These are phyloP conservation scores for Pythium phragmiticola DNA, from an alignment of 352 stramenopile genomes.

Conservation along the genomic window DNA sequence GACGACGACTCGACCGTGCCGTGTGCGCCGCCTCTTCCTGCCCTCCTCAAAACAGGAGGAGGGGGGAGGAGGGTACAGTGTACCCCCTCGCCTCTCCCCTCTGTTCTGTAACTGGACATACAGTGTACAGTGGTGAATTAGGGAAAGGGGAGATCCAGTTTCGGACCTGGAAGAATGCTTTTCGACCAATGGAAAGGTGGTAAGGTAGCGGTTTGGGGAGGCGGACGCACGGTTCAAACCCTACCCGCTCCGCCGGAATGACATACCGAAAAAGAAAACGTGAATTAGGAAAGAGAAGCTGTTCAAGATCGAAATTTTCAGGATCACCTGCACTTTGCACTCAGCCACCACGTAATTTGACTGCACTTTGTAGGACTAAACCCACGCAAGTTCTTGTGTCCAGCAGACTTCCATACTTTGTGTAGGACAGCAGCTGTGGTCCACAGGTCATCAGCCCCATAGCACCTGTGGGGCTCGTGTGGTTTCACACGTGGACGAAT, in stretches of 20 bases:
- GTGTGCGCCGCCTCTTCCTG: conserved; percentile 19
- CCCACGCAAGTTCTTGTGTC: too few species aligned
- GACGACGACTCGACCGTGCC: conserved; percentile 9
- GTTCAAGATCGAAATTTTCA: conserved; percentile 3
- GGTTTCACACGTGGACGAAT: background rate
- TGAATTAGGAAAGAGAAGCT: background rate
- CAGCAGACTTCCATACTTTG: too few species aligned
- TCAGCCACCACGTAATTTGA: background rate
- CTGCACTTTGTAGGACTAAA: background rate
- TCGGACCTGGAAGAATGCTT: background rate
- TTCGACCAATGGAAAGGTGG: conserved; percentile 19
- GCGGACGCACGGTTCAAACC: conserved; percentile 11
- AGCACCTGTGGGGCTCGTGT: background rate
- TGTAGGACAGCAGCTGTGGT: too few species aligned
- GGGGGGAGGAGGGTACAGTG: background rate
- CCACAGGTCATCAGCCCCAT: too few species aligned
- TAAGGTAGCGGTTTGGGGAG: conserved; percentile 1
- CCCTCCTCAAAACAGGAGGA: conserved; percentile 1
- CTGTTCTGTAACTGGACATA: too few species aligned
- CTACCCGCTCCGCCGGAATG: conserved; percentile 18
- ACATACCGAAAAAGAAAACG: conserved; percentile 17
- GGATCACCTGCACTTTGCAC: background rate
- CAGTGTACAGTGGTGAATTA: conserved; percentile 12
- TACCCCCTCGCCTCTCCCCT: conserved; percentile 9
- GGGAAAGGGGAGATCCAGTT: conserved; percentile 25